phyloP scores from a whole-genome alignment of 768 basidiomycete genomes.

The Coprinellus micaceus region DNA sequence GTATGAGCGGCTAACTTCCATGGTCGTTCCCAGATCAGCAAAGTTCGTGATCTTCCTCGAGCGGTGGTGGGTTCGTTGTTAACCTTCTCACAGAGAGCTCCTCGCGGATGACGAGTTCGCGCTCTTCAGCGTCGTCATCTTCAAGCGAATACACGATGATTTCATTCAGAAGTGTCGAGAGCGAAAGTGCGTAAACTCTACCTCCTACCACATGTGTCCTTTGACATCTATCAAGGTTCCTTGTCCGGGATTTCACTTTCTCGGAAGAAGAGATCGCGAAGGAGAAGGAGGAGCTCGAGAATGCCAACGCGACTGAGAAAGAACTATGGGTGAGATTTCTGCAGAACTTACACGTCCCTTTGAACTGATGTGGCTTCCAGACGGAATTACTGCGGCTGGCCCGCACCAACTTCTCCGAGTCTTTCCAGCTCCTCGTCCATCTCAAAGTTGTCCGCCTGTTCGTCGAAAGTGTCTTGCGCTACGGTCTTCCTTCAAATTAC shows the following conservation, averaged over 20 bases:
- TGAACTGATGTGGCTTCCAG: slow-evolving; percentile 35
- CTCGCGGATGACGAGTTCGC: slow-evolving; percentile 80
- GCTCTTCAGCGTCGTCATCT: slow-evolving; percentile 82
- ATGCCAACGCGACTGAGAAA: slow-evolving; percentile 84
- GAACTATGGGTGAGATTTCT: slow-evolving; percentile 99
- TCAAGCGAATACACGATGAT: slow-evolving; percentile 87
- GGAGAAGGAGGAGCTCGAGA: slow-evolving; percentile 76
- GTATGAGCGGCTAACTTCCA: slow-evolving; percentile 82
- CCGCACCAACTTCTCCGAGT: slow-evolving; percentile 95
- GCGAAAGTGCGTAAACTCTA: slow-evolving; percentile 63
- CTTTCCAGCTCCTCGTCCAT: slow-evolving; percentile 91
- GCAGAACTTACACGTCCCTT: background rate
- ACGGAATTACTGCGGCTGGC: slow-evolving; percentile 88
- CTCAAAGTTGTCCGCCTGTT: slow-evolving; percentile 89
- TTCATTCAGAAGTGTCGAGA: slow-evolving; percentile 93
- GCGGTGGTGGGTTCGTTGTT: slow-evolving; percentile 5
- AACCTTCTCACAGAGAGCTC: slow-evolving; percentile 11
- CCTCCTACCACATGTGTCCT: slow-evolving; percentile 4
- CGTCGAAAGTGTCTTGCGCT: slow-evolving; percentile 92
- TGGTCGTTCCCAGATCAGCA: slow-evolving; percentile 93
- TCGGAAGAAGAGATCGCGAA: slow-evolving; percentile 78
- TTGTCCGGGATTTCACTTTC: slow-evolving; percentile 90
- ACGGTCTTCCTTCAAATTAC: slow-evolving; percentile 93
- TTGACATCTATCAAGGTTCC: slow-evolving; percentile 56
- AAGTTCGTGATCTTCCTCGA: slow-evolving; percentile 48